Percentiles rank a stretch among this genome's conserved stretches.
These are phyloP conservation scores for Tetrahymena thermophila DNA, from an alignment of 73 alveolate genomes.

Conservation along the genomic window DNA sequence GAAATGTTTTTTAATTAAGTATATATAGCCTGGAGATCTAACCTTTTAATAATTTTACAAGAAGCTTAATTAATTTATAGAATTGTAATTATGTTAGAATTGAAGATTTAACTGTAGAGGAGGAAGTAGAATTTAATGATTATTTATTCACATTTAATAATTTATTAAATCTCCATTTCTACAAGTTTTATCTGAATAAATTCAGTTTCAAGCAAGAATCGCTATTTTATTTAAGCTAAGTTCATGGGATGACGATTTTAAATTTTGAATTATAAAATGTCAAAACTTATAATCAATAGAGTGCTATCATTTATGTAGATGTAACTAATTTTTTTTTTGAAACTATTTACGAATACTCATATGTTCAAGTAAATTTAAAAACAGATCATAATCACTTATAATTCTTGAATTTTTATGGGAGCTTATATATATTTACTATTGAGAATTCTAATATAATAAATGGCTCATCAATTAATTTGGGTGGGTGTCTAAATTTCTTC, in stretches of 20 bases:
- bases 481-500: background rate
- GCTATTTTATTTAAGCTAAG: background rate
- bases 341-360: background rate
- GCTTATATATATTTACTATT: no score
- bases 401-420: background rate
- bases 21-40: no score
- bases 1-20: background rate
- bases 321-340: background rate
- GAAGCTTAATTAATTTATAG: no score
- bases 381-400: background rate
- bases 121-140: background rate
- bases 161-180: no score
- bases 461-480: background rate
- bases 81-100: background rate
- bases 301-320: no score
- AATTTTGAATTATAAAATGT: no score
- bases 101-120: no score
- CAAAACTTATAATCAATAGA: background rate
- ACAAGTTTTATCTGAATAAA: no score
- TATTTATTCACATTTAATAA: no score
- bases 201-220: background rate
- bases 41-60: background rate
- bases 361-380: background rate
- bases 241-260: background rate
- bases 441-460: background rate